phyloP scores from a whole-genome alignment of 352 stramenopile genomes.

The Phytophthora macrochlamydospora region DNA sequence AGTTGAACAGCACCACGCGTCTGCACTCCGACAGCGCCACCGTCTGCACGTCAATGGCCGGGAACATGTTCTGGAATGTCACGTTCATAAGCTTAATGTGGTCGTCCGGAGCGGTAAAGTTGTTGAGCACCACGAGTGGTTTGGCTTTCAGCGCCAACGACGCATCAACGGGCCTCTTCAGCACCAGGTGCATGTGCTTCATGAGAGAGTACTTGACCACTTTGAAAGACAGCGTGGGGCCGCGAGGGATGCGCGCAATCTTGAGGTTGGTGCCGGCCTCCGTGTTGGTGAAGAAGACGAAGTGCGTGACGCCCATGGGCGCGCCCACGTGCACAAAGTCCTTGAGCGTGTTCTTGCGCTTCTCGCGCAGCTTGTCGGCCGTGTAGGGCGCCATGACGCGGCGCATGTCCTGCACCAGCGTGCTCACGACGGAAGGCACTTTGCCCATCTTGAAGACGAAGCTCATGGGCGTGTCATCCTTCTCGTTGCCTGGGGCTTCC shows the following conservation, averaged over 20 bases:
- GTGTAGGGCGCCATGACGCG: constrained; percentile 96
- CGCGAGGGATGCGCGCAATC: constrained; percentile 92
- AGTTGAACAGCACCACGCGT: constrained; percentile 97
- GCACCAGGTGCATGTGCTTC: constrained; percentile 91
- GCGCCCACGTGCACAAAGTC: constrained; percentile 92
- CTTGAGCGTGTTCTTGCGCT: constrained; percentile 92
- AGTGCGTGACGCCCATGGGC: constrained; percentile 96
- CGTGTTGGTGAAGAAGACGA: constrained; percentile 96
- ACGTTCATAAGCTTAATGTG: constrained; percentile 96
- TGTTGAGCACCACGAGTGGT: constrained; percentile 98
- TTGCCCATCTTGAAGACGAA: constrained; percentile 94
- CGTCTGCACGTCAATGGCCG: constrained; percentile 97
- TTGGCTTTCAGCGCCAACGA: constrained; percentile 89
- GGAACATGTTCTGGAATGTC: constrained; percentile 99
- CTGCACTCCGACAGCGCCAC: constrained; percentile 95
- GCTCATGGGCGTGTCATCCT: constrained; percentile 89
- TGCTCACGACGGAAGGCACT: constrained; percentile 71
- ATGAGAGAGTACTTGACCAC: constrained; percentile 91
- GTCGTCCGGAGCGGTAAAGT: constrained; percentile 94
- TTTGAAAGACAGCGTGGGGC: constrained; percentile 96
- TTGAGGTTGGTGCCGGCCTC: constrained; percentile 94
- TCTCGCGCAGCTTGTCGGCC: constrained; percentile 92
- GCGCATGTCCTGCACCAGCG: constrained; percentile 93
- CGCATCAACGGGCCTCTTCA: constrained; percentile 91
- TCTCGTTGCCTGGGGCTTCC: constrained; percentile 65